Conservation (phyloP, 805 yeast genomes). For the Kodamaea kaohsiungensis region DNA sequence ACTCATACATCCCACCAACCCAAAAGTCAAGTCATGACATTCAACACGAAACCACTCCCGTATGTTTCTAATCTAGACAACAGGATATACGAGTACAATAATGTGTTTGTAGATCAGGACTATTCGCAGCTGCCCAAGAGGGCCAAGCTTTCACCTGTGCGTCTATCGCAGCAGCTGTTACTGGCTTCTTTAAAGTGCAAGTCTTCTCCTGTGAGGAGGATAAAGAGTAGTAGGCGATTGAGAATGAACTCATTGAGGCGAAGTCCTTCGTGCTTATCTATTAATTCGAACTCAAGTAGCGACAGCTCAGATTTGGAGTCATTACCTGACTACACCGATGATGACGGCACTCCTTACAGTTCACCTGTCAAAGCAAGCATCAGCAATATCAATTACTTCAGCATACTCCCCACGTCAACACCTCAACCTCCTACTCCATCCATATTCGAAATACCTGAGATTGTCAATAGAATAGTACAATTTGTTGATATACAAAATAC, state of each 20-base stretch:
- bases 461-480: slow-evolving; percentile 58
- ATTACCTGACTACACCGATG: slow-evolving; percentile 38
- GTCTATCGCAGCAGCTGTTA: slow-evolving; percentile 9
- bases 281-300: slow-evolving; percentile 12
- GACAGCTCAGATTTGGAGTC: slow-evolving; percentile 36
- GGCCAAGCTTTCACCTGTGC: slow-evolving; percentile 1
- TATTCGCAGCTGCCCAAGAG: slow-evolving; percentile 7
- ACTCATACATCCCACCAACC: no score
- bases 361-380: slow-evolving; percentile 16
- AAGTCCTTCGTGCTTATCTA: slow-evolving; percentile 8
- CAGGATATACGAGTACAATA: slow-evolving; percentile 24
- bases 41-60: slow-evolving; percentile 28
- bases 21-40: slow-evolving; percentile 3
- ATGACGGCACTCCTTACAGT: slow-evolving; percentile 23
- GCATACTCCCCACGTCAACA: slow-evolving; percentile 2
- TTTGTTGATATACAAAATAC: slow-evolving; percentile 57
- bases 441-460: slow-evolving; percentile 78
- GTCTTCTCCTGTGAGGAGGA: not conserved
- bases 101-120: slow-evolving; percentile 8
- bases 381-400: slow-evolving; percentile 6
- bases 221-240: slow-evolving; percentile 2
- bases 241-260: slow-evolving; percentile 6
- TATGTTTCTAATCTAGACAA: slow-evolving; percentile 19
- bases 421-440: slow-evolving; percentile 18
- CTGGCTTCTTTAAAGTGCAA: slow-evolving; percentile 5